Base-by-base conservation (phyloP, 1,139 yeast species). In the Candida tunisiensis region DNA sequence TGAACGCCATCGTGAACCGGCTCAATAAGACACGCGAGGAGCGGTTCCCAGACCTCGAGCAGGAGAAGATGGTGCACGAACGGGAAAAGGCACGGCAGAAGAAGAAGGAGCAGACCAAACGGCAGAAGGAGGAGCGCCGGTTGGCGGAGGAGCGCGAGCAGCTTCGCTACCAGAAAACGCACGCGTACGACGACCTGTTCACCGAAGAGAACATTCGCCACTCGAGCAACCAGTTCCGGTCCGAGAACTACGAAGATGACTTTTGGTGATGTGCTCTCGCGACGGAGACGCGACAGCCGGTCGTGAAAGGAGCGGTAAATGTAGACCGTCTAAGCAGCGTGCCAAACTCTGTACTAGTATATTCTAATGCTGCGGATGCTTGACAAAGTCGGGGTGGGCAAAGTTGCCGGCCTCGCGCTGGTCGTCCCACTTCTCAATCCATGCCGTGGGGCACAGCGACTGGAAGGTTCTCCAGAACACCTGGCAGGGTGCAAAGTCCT, bases 401-500 rank as follows among this genome's bases (percentile, higher is more conserved):
- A 74, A 74, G 47, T 58, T 72, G 43, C 82, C 80, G 38, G 62
- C 60, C 38, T 51, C 66, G 62, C 95, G 80, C 66, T 83, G 94
- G 47, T 75, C 94, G 53, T 88, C 91, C 96, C 96, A 88, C 58
- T 65, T 80, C 53, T 75, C 92, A 44, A 78, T 69, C 95, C 95
- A 83, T 47, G 74, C 74, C 31, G 70, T 65, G 36, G 98, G 98
- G 62, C 98, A 88, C 53, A 88, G 66, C 20, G 95, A 69, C 45
- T 77, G 69, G 67, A 68, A 88, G 34, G 95, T 80, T 60, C 73
- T 77, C 74, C 71, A 80, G 65, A 88, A 88, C 44, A 80, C 83
- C 61, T 83, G 69, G 62, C 98, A 88, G 51, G 96, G 96, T 49
- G 85, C 94, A 51, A 88, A 88, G 39, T 85, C 96, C 62, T 88